Conservation (phyloP, 2,329 filamentous ascomycete genomes). For the Chaetomiaceae sp. region DNA sequence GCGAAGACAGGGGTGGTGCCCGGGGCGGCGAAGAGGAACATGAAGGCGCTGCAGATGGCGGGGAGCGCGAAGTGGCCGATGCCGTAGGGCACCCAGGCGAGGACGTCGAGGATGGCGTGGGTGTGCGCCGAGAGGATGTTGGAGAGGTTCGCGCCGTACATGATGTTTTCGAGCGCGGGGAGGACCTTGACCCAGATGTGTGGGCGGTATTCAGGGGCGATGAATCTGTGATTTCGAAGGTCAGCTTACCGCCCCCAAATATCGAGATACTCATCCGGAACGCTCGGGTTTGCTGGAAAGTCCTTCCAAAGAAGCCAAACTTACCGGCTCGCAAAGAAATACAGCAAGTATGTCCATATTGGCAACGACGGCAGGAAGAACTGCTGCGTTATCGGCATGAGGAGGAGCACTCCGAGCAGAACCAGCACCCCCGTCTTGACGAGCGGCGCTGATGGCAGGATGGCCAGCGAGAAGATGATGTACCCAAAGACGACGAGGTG, state of each 20-base stretch:
- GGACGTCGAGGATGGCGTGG: constrained; percentile 73
- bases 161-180: constrained; percentile 89
- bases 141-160: constrained; percentile 92
- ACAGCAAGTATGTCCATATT: constrained; percentile 80
- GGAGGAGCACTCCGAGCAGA: constrained; percentile 62
- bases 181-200: constrained; percentile 95
- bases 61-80: constrained; percentile 86
- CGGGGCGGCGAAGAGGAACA: constrained; percentile 87
- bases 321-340: constrained; percentile 92
- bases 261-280: background rate
- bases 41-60: constrained; percentile 68
- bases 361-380: constrained; percentile 86
- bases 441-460: constrained; percentile 76
- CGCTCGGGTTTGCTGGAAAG: background rate
- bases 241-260: constrained; percentile 3
- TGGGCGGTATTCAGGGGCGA: constrained; percentile 80
- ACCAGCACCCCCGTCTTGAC: constrained; percentile 70
- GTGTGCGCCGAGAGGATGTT: constrained; percentile 93
- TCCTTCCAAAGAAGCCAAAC: constrained; percentile 34
- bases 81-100: constrained; percentile 93
- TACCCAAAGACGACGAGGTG: constrained; percentile 71
- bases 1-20: constrained; percentile 81
- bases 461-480: constrained; percentile 75
- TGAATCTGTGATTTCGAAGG: constrained; percentile 58
- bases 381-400: constrained; percentile 81